Conservation (phyloP, 169 alveolate genomes). For the Plasmodium gaboni region DNA sequence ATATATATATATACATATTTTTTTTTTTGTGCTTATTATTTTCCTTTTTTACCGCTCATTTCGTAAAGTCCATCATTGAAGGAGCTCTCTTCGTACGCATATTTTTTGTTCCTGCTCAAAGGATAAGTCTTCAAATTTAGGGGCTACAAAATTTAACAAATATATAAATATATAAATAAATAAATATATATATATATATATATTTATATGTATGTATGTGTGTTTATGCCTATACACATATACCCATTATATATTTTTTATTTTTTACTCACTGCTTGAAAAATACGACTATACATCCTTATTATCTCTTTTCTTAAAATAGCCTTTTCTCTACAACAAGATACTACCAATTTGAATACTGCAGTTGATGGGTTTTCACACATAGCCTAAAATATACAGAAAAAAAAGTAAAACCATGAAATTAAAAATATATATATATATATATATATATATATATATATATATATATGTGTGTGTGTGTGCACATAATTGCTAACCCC, state of each 20-base stretch:
- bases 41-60: slow-evolving; percentile 25
- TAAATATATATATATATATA: slow-evolving; percentile 1
- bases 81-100: slow-evolving; percentile 38
- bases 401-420: slow-evolving; percentile 11
- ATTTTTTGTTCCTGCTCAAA: slow-evolving; percentile 45
- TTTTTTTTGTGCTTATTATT: neutral
- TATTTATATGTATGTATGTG: neutral
- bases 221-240: neutral
- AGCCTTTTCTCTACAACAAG: slow-evolving; percentile 49
- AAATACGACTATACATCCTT: slow-evolving; percentile 30
- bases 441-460: neutral
- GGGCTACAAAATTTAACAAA: slow-evolving; percentile 21
- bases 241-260: neutral
- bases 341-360: slow-evolving; percentile 39
- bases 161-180: neutral
- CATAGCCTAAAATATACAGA: slow-evolving; percentile 10
- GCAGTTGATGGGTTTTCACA: slow-evolving; percentile 14
- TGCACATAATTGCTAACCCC: neutral
- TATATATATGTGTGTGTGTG: neutral
- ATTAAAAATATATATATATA: neutral
- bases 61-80: slow-evolving; percentile 35
- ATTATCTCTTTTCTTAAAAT: slow-evolving; percentile 46
- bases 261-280: slow-evolving; percentile 20
- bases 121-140: slow-evolving; percentile 31
- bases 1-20: neutral